Evolutionary conservation across 163 green algal species (phyloP), one percentile per base, ranked within the genome.

Genomic region (Prototheca stagnorum): DNA sequence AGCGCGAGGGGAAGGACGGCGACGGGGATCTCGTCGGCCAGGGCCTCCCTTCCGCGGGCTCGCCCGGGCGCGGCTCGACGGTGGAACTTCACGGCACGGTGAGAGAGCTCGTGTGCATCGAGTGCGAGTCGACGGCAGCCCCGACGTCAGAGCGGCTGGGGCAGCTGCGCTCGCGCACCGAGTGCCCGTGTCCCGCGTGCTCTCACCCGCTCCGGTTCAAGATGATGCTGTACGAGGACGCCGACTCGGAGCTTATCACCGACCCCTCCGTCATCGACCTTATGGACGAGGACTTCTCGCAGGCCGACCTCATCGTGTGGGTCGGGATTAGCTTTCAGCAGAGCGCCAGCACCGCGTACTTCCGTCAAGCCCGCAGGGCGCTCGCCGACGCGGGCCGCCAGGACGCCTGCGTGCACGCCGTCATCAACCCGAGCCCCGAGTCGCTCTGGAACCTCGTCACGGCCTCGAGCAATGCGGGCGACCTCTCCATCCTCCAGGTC

Each of bases 321-420:
- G 67, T 90, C 7, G 85, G 85, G 51, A 92, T 95, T 62, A 88
- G 73, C 54, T 95, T 95, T 66, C 71, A 93, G 66, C 85, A 95
- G 55, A 74, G 46, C 0, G 85, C 85, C 2, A 82, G 68, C 23
- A 81, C 81, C 1, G 57, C 75, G 34, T 95, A 95, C 70, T 95
- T 95, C 59, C 59, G 79, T 16, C 76, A 72, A 20, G 84, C 85
- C 39, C 47, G 79, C 24, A 39, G 40, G 21, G 56, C 45, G 46
- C 39, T 67, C 22, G 31, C 33, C 46, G 44, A 50, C 27, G 56
- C 55, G 12, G 39, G 48, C 20, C 49, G 48, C 23, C 46, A 37
- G 26, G 19, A 39, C 0, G 4, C 34, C 7, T 47, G 40, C 2
- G 35, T 37, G 16, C 81, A 93, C 72, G 81, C 67, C 11, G 50